Conservation (phyloP, 768 basidiomycete species). For the Psilocybe cyanescens region DNA sequence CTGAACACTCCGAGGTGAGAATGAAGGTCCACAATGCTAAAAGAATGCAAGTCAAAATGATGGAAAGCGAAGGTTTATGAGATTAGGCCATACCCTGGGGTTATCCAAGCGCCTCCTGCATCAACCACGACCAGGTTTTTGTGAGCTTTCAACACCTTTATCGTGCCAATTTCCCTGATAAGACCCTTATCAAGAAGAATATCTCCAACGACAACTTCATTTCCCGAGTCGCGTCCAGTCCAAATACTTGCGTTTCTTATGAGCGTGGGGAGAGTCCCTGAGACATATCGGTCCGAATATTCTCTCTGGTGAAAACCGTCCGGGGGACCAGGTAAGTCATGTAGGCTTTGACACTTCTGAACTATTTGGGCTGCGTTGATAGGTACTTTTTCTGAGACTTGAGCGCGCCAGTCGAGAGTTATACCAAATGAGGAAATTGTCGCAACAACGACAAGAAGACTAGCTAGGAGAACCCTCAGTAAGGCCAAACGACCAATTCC, state of each 20-base stretch:
- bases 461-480: slow-evolving; percentile 26
- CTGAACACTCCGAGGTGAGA: slow-evolving; percentile 52
- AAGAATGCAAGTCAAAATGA: neutral
- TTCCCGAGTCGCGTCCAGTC: slow-evolving; percentile 57
- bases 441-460: slow-evolving; percentile 26
- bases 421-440: slow-evolving; percentile 28
- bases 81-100: slow-evolving; percentile 52
- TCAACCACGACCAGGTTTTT: slow-evolving; percentile 46
- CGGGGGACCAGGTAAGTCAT: slow-evolving; percentile 49
- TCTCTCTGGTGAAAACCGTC: slow-evolving; percentile 39
- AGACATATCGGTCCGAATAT: slow-evolving; percentile 63
- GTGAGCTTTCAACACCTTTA: slow-evolving; percentile 29
- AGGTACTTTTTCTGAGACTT: slow-evolving; percentile 29
- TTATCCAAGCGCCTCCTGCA: slow-evolving; percentile 72
- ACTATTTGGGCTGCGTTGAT: slow-evolving; percentile 45
- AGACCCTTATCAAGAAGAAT: slow-evolving; percentile 64
- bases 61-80: neutral
- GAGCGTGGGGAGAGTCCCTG: slow-evolving; percentile 64
- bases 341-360: slow-evolving; percentile 54
- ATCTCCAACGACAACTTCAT: slow-evolving; percentile 59
- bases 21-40: slow-evolving; percentile 49
- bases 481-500: slow-evolving; percentile 9
- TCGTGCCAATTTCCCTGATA: slow-evolving; percentile 54
- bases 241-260: slow-evolving; percentile 75
- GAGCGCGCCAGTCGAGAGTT: slow-evolving; percentile 23